Percentiles rank a stretch among this genome's conserved stretches.
These are phyloP conservation scores for Trichoderma hamatum DNA, from an alignment of 2,329 filamentous ascomycete species.

Conservation along the genomic window DNA sequence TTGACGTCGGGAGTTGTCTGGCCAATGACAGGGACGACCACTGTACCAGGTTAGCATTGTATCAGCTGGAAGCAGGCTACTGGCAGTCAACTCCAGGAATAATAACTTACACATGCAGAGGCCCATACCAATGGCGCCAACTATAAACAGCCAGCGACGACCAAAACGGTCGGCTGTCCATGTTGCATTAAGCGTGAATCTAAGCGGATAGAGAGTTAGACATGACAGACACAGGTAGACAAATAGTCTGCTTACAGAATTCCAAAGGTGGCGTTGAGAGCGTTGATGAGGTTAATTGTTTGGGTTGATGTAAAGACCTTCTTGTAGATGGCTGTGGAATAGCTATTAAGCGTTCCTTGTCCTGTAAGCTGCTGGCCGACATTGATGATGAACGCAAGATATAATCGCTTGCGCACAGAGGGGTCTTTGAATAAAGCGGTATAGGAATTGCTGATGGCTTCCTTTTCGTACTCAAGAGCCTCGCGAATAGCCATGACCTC, in stretches of 20 bases:
- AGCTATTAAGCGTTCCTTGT: conserved; percentile 7
- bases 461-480: not conserved
- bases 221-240: not conserved
- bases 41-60: not conserved
- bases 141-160: not conserved
- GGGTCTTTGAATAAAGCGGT: not conserved
- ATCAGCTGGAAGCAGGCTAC: too few species aligned
- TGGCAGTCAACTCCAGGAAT: not conserved
- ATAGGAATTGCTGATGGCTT: conserved; percentile 9
- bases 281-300: conserved; percentile 7
- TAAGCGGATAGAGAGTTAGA: not conserved
- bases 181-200: conserved; percentile 9
- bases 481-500: not conserved
- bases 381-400: not conserved
- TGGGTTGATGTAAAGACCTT: not conserved
- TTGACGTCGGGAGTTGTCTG: conserved; percentile 2
- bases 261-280: conserved; percentile 5
- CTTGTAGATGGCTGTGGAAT: conserved; percentile 10
- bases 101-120: not conserved
- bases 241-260: not conserved
- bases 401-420: not conserved
- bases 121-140: not conserved
- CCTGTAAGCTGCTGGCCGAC: not conserved
- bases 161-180: conserved; percentile 14
- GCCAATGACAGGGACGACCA: not conserved